Percentiles rank a stretch among this genome's conserved stretches.
Conservation (phyloP, 2,329 filamentous ascomycete species). For the Rutstroemia sp. region DNA sequence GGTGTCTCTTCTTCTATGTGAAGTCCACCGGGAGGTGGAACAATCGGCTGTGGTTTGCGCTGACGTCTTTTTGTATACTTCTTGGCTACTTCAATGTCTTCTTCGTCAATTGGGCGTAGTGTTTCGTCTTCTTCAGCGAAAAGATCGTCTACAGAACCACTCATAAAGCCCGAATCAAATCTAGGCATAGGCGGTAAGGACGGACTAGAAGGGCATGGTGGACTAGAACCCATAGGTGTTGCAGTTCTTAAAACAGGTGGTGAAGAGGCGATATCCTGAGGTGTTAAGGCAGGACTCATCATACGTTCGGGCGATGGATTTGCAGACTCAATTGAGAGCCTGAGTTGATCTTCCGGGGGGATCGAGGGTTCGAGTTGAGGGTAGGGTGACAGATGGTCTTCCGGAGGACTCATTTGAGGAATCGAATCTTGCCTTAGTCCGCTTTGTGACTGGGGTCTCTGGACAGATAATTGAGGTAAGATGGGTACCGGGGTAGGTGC, state of each 20-base stretch:
- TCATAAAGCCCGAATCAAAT: conserved; percentile 77
- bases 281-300: conserved; percentile 54
- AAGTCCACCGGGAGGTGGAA: conserved; percentile 22
- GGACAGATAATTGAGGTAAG: conserved; percentile 30
- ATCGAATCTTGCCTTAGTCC: conserved; percentile 55
- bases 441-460: conserved; percentile 34
- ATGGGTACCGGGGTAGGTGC: conserved; percentile 68
- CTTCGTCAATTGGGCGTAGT: conserved; percentile 30
- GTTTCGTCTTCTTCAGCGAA: conserved; percentile 51
- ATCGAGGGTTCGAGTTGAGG: conserved; percentile 26
- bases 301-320: conserved; percentile 41
- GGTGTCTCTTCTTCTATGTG: conserved; percentile 31
- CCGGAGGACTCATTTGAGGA: conserved; percentile 33
- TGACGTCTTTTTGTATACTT: conserved; percentile 25
- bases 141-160: conserved; percentile 52
- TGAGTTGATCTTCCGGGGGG: conserved; percentile 27
- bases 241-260: conserved; percentile 68
- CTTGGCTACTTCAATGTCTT: conserved; percentile 30
- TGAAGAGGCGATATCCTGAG: conserved; percentile 80
- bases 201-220: conserved; percentile 59
- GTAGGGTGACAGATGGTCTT: conserved; percentile 35
- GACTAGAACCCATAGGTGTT: conserved; percentile 66
- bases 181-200: conserved; percentile 49
- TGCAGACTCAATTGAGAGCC: conserved; percentile 36
- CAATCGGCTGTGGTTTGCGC: conserved; percentile 8